A percentile compares a stretch with the other conserved stretches of the same genome.
These are phyloP conservation scores for Solanum hybrid DNA, from an alignment of 305 asterid species.

Conservation along the genomic window DNA sequence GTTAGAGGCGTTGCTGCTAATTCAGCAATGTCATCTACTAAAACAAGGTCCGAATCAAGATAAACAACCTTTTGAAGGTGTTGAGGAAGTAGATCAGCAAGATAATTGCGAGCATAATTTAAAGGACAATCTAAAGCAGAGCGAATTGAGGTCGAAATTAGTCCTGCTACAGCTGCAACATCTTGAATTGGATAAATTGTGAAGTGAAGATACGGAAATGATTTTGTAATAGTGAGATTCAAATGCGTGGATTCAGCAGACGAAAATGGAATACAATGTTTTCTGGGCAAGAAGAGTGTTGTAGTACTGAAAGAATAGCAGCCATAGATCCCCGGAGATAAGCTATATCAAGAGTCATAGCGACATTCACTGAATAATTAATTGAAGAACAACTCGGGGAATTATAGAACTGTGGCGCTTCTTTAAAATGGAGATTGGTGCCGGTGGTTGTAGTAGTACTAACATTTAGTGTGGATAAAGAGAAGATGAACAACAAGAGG, in stretches of 20 bases:
- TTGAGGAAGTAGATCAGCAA: constrained; percentile 59
- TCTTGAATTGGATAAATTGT: constrained; percentile 49
- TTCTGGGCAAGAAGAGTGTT: constrained; percentile 84
- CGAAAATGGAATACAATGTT: constrained; percentile 65
- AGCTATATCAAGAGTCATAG: constrained; percentile 76
- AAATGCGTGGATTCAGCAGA: constrained; percentile 24
- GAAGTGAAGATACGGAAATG: constrained; percentile 72
- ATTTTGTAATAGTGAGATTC: constrained; percentile 25
- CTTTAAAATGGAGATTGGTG: constrained; percentile 32
- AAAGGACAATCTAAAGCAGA: constrained; percentile 84
- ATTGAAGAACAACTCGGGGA: constrained; percentile 39
- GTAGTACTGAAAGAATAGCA: constrained; percentile 67
- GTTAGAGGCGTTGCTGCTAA: constrained; percentile 56
- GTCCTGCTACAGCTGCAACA: constrained; percentile 45
- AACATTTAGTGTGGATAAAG: not conserved
- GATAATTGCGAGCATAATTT: constrained; percentile 85
- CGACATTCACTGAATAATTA: constrained; percentile 29
- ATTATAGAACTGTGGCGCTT: constrained; percentile 81
- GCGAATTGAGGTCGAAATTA: constrained; percentile 74
- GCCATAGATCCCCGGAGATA: constrained; percentile 89
- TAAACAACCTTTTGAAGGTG: constrained; percentile 46
- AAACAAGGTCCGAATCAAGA: constrained; percentile 79
- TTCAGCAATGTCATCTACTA: constrained; percentile 77
- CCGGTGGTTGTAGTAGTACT: not conserved
- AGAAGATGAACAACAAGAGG: constrained; percentile 8